Evolutionary conservation across 2,329 filamentous ascomycete species (phyloP), one percentile per base, ranked within the genome.

Genomic region (Paraphoma sp.): DNA sequence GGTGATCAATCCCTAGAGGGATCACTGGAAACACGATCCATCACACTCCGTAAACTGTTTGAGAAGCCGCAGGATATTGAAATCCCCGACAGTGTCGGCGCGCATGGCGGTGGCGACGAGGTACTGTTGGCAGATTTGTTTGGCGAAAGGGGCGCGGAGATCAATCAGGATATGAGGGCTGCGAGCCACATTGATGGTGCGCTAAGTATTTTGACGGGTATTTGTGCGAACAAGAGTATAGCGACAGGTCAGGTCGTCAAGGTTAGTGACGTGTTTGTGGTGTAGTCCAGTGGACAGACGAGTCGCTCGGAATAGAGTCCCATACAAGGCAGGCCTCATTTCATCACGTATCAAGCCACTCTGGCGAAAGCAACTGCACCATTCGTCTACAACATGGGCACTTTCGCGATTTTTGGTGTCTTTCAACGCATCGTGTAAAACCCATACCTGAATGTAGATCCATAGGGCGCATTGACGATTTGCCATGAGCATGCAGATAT

Each of bases 181-280:
- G 86, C 85, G 2, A 85, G 81, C 54, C 84, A 87, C 64, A 65
- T 87, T 4, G 85, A 87, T 56, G 86, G 86, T 0, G 85, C 85
- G 0, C 73, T 83, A 52, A 86, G 84, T 0, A 87, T 87, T 33
- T 59, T 87, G 53, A 87, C 84, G 0, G 86, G 85, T 0, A 85
- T 87, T 47, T 84, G 84, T 5, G 85, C 84, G 0, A 87, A 87
- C 53, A 76, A 75, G 56, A 86, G 84, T 0, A 85, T 87, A 18
- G 80, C 80, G 0, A 87, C 83, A 0, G 84, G 84, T 0, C 80
- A 86, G 56, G 81, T 84, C 0, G 81, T 88, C 0, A 81, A 81
- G 36, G 83, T 87, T 0, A 82, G 85, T 48, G 84, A 87, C 57
- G 55, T 76, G 4, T 64, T 70, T n/a, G 45, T 51, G 7, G 47